Conservation (phyloP, 1,284 basidiomycete species). For the Austroboletus niveus region DNA sequence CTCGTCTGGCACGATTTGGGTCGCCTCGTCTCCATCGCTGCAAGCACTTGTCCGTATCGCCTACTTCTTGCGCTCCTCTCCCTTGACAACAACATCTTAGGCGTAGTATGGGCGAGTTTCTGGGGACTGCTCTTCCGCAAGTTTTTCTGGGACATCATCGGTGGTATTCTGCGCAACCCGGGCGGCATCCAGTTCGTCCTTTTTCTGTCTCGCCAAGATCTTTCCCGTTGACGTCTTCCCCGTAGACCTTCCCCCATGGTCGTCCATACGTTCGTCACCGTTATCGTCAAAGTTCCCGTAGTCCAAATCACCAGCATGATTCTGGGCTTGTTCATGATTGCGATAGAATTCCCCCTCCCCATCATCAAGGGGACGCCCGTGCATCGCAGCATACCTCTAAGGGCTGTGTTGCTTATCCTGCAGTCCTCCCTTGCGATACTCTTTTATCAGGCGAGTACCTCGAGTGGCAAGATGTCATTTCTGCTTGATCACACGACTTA, state of each 20-base stretch:
- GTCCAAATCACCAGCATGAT: conserved; percentile 67
- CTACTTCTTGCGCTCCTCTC: conserved; percentile 1
- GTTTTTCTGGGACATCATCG: conserved; percentile 88
- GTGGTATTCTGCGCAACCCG: conserved; percentile 73
- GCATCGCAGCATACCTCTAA: conserved; percentile 62
- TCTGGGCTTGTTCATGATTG: conserved; percentile 54
- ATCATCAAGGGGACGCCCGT: conserved; percentile 53
- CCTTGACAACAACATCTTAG: conserved; percentile 38
- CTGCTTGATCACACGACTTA: conserved; percentile 5
- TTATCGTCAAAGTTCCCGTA: conserved; percentile 75
- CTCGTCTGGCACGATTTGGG: conserved; percentile 82
- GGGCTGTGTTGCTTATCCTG: conserved; percentile 62
- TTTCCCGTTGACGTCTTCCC: neutral
- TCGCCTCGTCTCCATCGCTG: conserved; percentile 68
- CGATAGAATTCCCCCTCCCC: conserved; percentile 67
- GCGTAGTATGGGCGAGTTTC: conserved; percentile 75
- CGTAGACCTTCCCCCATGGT: conserved; percentile 62
- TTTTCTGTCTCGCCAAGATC: neutral
- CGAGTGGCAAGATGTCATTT: conserved; percentile 16
- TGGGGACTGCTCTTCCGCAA: conserved; percentile 82
- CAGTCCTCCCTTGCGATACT: conserved; percentile 67
- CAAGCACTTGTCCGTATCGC: conserved; percentile 68
- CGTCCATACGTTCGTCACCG: conserved; percentile 58
- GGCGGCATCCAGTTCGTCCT: conserved; percentile 75
- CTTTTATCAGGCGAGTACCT: conserved; percentile 69